Conservation (phyloP, 202 grass and related monocot species). For the Carex arenaria region DNA sequence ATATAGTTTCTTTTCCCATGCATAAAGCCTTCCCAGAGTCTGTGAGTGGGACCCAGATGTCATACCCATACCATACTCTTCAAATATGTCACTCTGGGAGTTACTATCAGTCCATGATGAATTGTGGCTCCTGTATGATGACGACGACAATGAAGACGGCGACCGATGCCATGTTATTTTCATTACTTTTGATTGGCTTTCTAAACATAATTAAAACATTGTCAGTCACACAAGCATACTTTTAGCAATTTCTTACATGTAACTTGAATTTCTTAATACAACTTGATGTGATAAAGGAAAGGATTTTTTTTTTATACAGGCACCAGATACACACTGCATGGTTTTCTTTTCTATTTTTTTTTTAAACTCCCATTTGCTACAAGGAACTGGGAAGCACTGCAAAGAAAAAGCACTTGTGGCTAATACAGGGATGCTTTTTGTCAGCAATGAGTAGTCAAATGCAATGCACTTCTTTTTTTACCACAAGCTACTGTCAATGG, state of each 20-base stretch:
- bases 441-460: slow-evolving; percentile 59
- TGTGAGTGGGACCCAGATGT: slow-evolving; percentile 87
- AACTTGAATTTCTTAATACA: background rate
- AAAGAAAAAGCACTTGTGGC: slow-evolving; percentile 27
- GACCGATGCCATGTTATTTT: slow-evolving; percentile 88
- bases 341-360: background rate
- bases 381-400: background rate
- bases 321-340: background rate
- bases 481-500: slow-evolving; percentile 29
- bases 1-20: slow-evolving; percentile 97
- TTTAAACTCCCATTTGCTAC: background rate
- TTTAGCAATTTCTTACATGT: background rate
- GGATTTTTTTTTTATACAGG: background rate
- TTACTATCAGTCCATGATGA: slow-evolving; percentile 68
- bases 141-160: slow-evolving; percentile 69
- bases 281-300: background rate
- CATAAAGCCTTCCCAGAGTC: slow-evolving; percentile 80
- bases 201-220: slow-evolving; percentile 30
- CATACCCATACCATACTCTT: slow-evolving; percentile 63
- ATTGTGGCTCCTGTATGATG: slow-evolving; percentile 61
- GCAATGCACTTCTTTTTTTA: slow-evolving; percentile 42
- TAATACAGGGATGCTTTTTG: slow-evolving; percentile 33
- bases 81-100: slow-evolving; percentile 63
- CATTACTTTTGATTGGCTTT: slow-evolving; percentile 88
- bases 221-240: background rate